Evolutionary conservation across 805 yeast species (phyloP).

Genomic region (Soucietia sequanensis): DNA sequence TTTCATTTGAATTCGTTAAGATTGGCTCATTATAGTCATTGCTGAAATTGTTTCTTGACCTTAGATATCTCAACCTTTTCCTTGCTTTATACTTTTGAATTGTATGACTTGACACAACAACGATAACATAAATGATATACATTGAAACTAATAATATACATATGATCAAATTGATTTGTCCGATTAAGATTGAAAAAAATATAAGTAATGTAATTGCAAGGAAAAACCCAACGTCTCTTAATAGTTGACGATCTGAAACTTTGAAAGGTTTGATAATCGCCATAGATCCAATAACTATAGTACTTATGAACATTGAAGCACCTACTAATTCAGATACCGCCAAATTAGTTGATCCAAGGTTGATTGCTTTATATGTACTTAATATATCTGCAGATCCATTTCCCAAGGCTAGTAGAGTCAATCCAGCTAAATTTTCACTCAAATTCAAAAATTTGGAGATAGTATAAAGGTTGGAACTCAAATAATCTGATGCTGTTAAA

Average conservation of each 20-base stretch:
- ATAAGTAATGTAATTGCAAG: conserved; percentile 48
- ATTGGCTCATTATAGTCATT: conserved; percentile 4
- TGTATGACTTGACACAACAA: conserved; percentile 36
- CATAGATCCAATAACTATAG: conserved; percentile 80
- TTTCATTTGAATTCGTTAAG: conserved; percentile 4
- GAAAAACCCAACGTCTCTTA: conserved; percentile 63
- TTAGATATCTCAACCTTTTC: conserved; percentile 14
- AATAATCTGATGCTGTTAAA: conserved; percentile 73
- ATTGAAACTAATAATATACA: conserved; percentile 55
- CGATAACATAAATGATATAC: conserved; percentile 58
- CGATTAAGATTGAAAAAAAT: conserved; percentile 53
- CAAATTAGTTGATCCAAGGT: conserved; percentile 63
- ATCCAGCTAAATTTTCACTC: conserved; percentile 78
- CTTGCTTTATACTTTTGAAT: conserved; percentile 11
- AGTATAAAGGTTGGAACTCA: conserved; percentile 74
- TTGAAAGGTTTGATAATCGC: conserved; percentile 63
- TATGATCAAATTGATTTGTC: conserved; percentile 52
- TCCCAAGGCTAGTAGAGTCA: conserved; percentile 86
- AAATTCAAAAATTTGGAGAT: conserved; percentile 61
- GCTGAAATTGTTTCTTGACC: conserved; percentile 21
- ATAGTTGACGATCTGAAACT: conserved; percentile 51
- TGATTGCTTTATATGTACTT: conserved; percentile 80
- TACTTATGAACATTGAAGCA: conserved; percentile 78
- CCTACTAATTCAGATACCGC: conserved; percentile 93
- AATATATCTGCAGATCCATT: conserved; percentile 91